Conservation (phyloP, 2,329 filamentous ascomycete species). For the Tolypocladium sp. region DNA sequence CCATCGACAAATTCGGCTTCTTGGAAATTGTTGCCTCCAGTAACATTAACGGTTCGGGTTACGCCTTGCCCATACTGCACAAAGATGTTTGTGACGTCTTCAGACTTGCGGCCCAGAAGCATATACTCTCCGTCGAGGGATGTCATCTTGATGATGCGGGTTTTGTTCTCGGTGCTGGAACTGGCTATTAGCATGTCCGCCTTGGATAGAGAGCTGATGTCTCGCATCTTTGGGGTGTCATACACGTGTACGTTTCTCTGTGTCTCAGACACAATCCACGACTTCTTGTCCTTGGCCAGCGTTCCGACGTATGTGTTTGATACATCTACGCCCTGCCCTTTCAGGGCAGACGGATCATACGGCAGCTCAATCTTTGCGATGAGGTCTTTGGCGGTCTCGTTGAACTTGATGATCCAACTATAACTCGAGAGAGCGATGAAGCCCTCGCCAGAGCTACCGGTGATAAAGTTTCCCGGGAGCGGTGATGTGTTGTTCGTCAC, state of each 20-base stretch:
- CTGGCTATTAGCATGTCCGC: too few species aligned
- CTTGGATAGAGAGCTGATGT: too few species aligned
- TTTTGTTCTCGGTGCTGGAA: too few species aligned
- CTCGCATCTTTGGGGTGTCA: not conserved
- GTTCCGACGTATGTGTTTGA: constrained; percentile 5
- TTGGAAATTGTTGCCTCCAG: constrained; percentile 12
- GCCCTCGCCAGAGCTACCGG: constrained; percentile 14
- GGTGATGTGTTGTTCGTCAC: constrained; percentile 19
- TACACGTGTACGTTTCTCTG: constrained; percentile 16
- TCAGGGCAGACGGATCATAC: constrained; percentile 9
- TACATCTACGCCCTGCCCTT: not conserved
- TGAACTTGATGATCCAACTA: constrained; percentile 20
- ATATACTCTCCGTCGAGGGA: constrained; percentile 20
- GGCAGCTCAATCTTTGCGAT: constrained; percentile 23
- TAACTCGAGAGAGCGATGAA: constrained; percentile 19
- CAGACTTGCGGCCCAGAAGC: constrained; percentile 16
- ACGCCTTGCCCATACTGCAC: constrained; percentile 21
- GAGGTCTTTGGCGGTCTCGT: constrained; percentile 20
- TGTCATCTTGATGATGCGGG: constrained; percentile 22
- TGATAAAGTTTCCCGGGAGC: constrained; percentile 17
- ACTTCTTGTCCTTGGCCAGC: constrained; percentile 1
- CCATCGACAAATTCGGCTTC: constrained; percentile 19
- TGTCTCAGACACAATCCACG: constrained; percentile 8
- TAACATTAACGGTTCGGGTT: constrained; percentile 18
- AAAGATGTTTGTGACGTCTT: constrained; percentile 19